phyloP scores from a whole-genome alignment of 1,284 basidiomycete genomes.

The Anthracocystis panici-leucophaei region DNA sequence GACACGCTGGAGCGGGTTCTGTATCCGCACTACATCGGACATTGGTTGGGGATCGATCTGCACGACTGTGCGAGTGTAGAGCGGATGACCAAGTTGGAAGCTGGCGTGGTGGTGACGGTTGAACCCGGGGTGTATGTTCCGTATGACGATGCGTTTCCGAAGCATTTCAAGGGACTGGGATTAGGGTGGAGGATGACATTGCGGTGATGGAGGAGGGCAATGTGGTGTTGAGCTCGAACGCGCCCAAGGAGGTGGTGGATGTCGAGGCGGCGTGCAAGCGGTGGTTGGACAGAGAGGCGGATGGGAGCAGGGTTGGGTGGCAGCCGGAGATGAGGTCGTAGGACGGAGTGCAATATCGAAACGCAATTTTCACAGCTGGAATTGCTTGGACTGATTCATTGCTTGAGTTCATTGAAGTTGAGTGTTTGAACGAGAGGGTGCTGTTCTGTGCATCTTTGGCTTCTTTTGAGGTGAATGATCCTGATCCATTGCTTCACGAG shows the following conservation, averaged over 20 bases:
- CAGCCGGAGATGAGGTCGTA: conserved; percentile 18
- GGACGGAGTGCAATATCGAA: not conserved
- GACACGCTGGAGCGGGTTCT: conserved; percentile 79
- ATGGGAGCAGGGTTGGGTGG: not conserved
- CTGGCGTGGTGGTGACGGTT: conserved; percentile 64
- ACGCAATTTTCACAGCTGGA: not conserved
- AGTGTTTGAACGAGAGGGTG: not conserved
- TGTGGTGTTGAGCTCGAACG: conserved; percentile 56
- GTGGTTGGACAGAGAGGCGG: conserved; percentile 19
- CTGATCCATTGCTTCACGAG: too few species aligned
- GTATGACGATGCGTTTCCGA: conserved; percentile 57
- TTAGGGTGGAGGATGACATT: conserved; percentile 68
- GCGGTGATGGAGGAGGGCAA: conserved; percentile 52
- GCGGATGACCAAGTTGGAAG: conserved; percentile 52
- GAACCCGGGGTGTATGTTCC: conserved; percentile 68
- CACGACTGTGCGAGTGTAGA: conserved; percentile 65
- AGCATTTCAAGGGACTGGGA: conserved; percentile 65
- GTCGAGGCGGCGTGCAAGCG: conserved; percentile 61
- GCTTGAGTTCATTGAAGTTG: not conserved
- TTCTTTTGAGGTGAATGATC: not conserved
- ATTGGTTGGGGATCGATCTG: conserved; percentile 81
- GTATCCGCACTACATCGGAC: conserved; percentile 88
- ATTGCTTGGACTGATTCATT: not conserved
- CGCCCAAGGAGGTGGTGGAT: conserved; percentile 66
- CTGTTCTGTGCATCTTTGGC: not conserved